Evolutionary conservation across 768 basidiomycete genomes (phyloP), one percentile per base, ranked within the genome.

Genomic region (Termitomyces sp.): DNA sequence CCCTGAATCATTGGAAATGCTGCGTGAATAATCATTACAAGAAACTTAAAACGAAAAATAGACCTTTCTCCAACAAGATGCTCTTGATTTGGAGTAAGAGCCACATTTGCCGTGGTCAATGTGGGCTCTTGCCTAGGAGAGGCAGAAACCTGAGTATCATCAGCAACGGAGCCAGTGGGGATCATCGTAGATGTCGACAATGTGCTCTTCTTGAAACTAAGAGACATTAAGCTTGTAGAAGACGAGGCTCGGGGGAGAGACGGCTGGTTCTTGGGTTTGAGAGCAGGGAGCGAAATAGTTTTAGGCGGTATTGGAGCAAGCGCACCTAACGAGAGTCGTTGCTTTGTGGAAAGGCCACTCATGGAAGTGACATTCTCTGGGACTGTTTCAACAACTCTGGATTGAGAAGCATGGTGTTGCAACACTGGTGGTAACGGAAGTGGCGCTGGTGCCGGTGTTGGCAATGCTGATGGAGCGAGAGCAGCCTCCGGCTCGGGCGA

Each of bases 291-390:
- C 32, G 67, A 28, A 7, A 71, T 56, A 16, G 72, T 70, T 64
- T 76, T 84, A 0, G 82, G 78, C 3, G 63, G 64, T 13, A 69
- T 66, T 22, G 74, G 76, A 9, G 69, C 73, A 24, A 78, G 68
- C 15, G 81, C 78, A 11, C 73, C 74, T 46, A 77, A 75, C 28
- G 76, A 74, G 6, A 86, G 66, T 7, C 82, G 76, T 55, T 83
- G 79, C 66, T 85, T 86, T 1, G 83, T 86, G 39, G 78, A 73
- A 33, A 86, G 75, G 11, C 76, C 75, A 60, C 75, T 78, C 38
- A 71, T 72, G 48, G 66, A 56, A 6, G 69, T 46, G n/a, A 60
- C 20, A 18, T 58, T 57, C 18, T 66, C 58, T 13, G 64, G 45
- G 16, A 65, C 36, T 51, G 64, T 67, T 24, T 57, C 59, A 2